Conservation (phyloP, 2,329 filamentous ascomycete species). For the Aspergillus terreus region DNA sequence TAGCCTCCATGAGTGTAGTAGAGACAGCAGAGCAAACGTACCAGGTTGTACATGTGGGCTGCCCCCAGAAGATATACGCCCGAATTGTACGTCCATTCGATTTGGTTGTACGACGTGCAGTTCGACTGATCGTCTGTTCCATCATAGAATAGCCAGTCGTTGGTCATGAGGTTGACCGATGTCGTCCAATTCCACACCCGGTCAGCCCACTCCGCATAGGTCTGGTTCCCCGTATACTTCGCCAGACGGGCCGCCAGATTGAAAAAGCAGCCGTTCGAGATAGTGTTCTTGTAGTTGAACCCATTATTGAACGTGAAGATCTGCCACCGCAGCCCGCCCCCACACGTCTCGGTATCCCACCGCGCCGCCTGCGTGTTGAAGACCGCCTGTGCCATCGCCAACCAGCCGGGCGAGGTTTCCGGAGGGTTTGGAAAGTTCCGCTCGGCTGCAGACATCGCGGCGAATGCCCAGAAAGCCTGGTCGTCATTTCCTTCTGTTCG, state of each 20-base stretch:
- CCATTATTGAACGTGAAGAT: conserved; percentile 34
- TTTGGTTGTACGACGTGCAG: conserved; percentile 50
- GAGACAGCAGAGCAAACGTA: conserved; percentile 21
- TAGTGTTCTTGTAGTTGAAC: conserved; percentile 33
- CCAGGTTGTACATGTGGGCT: conserved; percentile 55
- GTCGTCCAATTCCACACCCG: conserved; percentile 59
- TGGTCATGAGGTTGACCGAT: conserved; percentile 49
- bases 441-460: conserved; percentile 56
- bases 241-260: conserved; percentile 28
- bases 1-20: neutral
- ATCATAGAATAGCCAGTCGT: conserved; percentile 52
- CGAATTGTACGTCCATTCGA: conserved; percentile 57
- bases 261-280: conserved; percentile 32
- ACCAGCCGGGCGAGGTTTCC: conserved; percentile 63
- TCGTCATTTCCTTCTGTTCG: conserved; percentile 53
- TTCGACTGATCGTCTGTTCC: conserved; percentile 50
- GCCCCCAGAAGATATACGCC: conserved; percentile 54
- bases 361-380: conserved; percentile 73
- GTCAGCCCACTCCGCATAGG: conserved; percentile 60
- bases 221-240: conserved; percentile 28
- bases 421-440: conserved; percentile 40
- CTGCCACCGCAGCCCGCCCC: conserved; percentile 59
- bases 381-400: conserved; percentile 72
- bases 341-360: conserved; percentile 65
- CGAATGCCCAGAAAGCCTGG: conserved; percentile 56